Evolutionary conservation across 768 basidiomycete genomes (phyloP), one percentile per base, ranked within the genome.

Genomic region (Panellus pusillus): DNA sequence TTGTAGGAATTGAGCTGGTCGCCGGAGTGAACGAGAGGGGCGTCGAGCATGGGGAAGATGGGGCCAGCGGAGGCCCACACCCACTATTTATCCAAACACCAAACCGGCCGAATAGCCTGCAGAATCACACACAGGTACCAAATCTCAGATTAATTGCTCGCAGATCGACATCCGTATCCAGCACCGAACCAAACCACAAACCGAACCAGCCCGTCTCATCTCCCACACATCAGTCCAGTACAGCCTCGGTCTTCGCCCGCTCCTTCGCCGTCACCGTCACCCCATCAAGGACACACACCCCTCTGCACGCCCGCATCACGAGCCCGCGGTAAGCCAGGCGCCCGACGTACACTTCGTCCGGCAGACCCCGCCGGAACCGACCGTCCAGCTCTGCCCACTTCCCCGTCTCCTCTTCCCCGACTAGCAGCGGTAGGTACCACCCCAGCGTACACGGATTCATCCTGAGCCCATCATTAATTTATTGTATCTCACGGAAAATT

Each of bases 361-460:
- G 95, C 44, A 99, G 79, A 59, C 90, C 87, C 66, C 89, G 86
- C 17, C 95, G 84, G 78, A 95, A 98, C 65, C 87, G 87, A 14
- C 75, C 73, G 71, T 98, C 96, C 68, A 91, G 73, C 60, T 85
- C 85, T 61, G 82, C 75, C 92, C 93, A 97, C 61, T 42, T 58
- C 55, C 59, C 58, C 60, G 62, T 63, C 54, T 60, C 63, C 50
- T 64, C 67, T 36, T 52, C 62, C 55, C 80, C 76, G 53, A 90
- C 83, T 47, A 94, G 78, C 54, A 98, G 72, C 19, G 97, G 93
- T 31, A 97, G 78, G 70, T 99, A 98, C 89, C 93, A 96, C 6
- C 91, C 91, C 11, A 98, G 84, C 17, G 95, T 98, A 61, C 90
- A 93, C 49, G 97, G 95, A 66, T 99, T 99, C 93, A 98, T 97